Percentiles rank a stretch among this genome's conserved stretches.
Conservation (phyloP, 2,329 filamentous ascomycete genomes). For the Colletotrichum falcatum region DNA sequence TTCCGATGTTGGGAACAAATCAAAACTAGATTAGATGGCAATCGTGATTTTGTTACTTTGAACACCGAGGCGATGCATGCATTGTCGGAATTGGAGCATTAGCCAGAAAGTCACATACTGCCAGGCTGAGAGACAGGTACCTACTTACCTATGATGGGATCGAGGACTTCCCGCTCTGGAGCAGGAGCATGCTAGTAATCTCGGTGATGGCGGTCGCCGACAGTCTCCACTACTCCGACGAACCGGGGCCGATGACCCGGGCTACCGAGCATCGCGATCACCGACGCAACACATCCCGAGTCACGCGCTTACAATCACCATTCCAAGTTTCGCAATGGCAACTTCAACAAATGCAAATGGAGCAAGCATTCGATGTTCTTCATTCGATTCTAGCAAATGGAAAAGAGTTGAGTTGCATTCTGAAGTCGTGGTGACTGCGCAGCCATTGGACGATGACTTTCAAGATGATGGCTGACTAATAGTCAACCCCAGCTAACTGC, state of each 20-base stretch:
- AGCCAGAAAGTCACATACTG: fast-evolving
- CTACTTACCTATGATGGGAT: not conserved
- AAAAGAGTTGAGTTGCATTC: too few species aligned
- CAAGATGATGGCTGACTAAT: constrained; percentile 34
- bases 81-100: not conserved
- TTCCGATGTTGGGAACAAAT: not conserved
- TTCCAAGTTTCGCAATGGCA: not conserved
- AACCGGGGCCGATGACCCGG: constrained; percentile 13
- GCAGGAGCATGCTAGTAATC: not conserved
- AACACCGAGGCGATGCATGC: fast-evolving
- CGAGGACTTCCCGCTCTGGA: not conserved
- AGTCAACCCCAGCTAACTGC: constrained; percentile 3
- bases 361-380: too few species aligned
- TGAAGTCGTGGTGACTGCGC: not conserved
- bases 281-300: not conserved
- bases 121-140: not conserved
- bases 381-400: too few species aligned
- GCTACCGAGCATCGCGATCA: constrained; percentile 13
- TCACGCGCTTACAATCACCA: too few species aligned
- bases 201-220: constrained; percentile 30
- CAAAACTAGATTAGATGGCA: not conserved
- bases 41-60: not conserved
- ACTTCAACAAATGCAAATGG: too few species aligned
- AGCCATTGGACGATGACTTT: constrained; percentile 23
- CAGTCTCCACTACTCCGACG: constrained; percentile 29